Evolutionary conservation across 352 stramenopile species (phyloP).

Genomic region (Phytophthora crassamura): DNA sequence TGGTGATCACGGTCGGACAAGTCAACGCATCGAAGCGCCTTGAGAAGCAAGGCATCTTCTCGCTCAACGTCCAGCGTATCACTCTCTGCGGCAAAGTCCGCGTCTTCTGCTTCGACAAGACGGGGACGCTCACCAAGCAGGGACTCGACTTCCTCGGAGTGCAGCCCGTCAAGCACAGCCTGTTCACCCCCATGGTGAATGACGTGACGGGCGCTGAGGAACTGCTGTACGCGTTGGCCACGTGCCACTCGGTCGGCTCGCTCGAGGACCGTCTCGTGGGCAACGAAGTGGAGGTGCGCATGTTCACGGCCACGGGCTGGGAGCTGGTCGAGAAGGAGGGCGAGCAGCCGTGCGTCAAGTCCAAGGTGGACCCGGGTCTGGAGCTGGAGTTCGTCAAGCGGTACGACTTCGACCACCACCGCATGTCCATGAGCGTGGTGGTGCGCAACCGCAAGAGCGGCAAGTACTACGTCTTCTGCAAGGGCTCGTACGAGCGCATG

Average conservation of each 20-base stretch:
- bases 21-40: slow-evolving; percentile 67
- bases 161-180: slow-evolving; percentile 14
- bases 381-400: slow-evolving; percentile 66
- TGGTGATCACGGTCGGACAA: slow-evolving; percentile 73
- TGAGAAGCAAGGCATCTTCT: slow-evolving; percentile 56
- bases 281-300: slow-evolving; percentile 77
- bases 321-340: slow-evolving; percentile 40
- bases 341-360: slow-evolving; percentile 28
- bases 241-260: slow-evolving; percentile 64
- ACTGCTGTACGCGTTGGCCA: slow-evolving; percentile 47
- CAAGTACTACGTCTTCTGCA: slow-evolving; percentile 64
- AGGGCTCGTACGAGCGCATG: slow-evolving; percentile 77
- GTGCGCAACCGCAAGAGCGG: slow-evolving; percentile 48
- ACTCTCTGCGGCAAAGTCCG: slow-evolving; percentile 76
- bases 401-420: slow-evolving; percentile 85
- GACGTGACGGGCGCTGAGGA: slow-evolving; percentile 22
- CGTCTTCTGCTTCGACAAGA: slow-evolving; percentile 86
- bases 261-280: slow-evolving; percentile 59
- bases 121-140: slow-evolving; percentile 82
- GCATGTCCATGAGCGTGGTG: slow-evolving; percentile 84
- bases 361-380: slow-evolving; percentile 16
- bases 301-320: slow-evolving; percentile 71
- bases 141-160: slow-evolving; percentile 69
- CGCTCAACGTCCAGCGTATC: slow-evolving; percentile 68
- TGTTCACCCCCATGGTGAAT: slow-evolving; percentile 19